A percentile compares a stretch with the other conserved stretches of the same genome.
Conservation (phyloP, 2,329 filamentous ascomycete species). For the Nemania sp. region DNA sequence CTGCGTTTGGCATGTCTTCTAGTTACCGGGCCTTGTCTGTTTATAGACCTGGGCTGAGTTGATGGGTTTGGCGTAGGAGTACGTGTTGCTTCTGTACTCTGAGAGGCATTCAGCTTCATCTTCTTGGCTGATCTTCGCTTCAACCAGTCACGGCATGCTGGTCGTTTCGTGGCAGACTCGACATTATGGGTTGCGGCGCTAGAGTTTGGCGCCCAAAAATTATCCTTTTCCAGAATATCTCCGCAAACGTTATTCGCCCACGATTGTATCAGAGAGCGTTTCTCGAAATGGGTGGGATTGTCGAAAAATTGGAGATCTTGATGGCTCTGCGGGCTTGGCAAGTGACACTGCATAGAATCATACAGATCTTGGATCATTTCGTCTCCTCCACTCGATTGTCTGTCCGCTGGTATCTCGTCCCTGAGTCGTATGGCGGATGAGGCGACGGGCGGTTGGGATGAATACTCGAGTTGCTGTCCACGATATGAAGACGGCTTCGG, state of each 20-base stretch:
- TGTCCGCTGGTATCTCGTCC: slow-evolving; percentile 14
- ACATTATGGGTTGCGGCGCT: not conserved
- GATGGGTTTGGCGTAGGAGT: slow-evolving; percentile 31
- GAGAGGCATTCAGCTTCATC: slow-evolving; percentile 27
- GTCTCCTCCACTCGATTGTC: slow-evolving; percentile 8
- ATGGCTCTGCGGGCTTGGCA: slow-evolving; percentile 45
- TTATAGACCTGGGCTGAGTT: slow-evolving; percentile 5
- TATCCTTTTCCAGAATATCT: slow-evolving; percentile 31
- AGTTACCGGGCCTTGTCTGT: slow-evolving; percentile 7
- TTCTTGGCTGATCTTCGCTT: slow-evolving; percentile 37
- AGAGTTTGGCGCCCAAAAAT: slow-evolving; percentile 39
- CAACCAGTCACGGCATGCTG: slow-evolving; percentile 36
- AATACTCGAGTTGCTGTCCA: not conserved
- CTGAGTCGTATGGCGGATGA: slow-evolving; percentile 18
- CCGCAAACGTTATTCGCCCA: slow-evolving; percentile 34
- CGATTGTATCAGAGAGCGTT: slow-evolving; percentile 33
- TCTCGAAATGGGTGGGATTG: slow-evolving; percentile 26
- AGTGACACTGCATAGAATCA: slow-evolving; percentile 45
- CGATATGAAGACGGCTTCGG: slow-evolving; percentile 33
- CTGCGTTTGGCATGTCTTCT: slow-evolving; percentile 27
- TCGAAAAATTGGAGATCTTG: slow-evolving; percentile 29
- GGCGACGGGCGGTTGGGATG: slow-evolving; percentile 8
- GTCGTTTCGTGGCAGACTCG: slow-evolving; percentile 31
- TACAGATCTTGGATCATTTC: slow-evolving; percentile 15
- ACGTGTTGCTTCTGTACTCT: slow-evolving; percentile 23